A percentile compares a stretch with the other conserved stretches of the same genome.
Conservation (phyloP, 208 protist species). For the Acanthamoeba quina region DNA sequence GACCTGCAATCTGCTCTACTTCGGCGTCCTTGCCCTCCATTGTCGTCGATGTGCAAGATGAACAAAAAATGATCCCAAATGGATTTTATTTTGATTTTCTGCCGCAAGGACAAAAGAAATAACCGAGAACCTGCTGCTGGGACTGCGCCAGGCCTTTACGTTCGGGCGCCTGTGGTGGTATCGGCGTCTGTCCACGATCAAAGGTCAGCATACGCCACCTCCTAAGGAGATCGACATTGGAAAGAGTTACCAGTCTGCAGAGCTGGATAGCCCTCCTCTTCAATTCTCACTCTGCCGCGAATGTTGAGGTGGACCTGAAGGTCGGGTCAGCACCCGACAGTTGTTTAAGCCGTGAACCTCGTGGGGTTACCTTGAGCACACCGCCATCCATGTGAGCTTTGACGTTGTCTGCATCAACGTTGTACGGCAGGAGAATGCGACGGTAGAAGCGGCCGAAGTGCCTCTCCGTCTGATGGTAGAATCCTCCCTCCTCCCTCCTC, state of each 20-base stretch:
- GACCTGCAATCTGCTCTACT: neutral
- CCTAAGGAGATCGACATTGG: too few species aligned
- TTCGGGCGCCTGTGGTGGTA: neutral
- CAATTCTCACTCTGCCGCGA: neutral
- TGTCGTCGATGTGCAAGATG: neutral
- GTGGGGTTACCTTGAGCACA: conserved; percentile 5
- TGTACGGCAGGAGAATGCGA: conserved; percentile 6
- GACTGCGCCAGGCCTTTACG: neutral
- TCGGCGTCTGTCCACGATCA: neutral
- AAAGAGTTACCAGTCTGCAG: neutral
- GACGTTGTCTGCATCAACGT: neutral
- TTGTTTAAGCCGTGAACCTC: too few species aligned
- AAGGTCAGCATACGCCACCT: too few species aligned
- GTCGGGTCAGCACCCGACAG: neutral
- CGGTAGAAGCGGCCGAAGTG: conserved; percentile 65
- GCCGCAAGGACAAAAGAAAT: neutral
- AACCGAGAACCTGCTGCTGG: neutral
- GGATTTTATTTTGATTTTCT: conserved; percentile 1
- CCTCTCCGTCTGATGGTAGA: conserved; percentile 62
- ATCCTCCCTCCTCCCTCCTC: conserved; percentile 18
- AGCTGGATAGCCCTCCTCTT: neutral
- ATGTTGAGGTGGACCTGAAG: conserved; percentile 9
- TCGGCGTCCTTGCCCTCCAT: conserved; percentile 17
- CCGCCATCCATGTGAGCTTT: conserved; percentile 42
- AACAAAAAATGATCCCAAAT: neutral